Evolutionary conservation across 306 rosid genomes (phyloP).

Genomic region (Sindora glabra): DNA sequence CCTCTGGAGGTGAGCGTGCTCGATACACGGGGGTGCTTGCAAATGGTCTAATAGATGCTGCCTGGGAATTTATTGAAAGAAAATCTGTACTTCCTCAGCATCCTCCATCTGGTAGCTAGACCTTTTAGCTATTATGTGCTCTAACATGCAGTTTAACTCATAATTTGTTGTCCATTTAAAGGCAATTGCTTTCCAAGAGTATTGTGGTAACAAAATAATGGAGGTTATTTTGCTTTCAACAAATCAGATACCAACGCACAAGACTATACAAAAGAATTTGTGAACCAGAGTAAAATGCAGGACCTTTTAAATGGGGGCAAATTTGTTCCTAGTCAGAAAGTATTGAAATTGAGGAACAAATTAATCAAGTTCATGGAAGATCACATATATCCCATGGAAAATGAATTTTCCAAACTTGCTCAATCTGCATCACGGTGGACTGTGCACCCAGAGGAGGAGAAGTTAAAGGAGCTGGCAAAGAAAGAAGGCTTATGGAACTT

Average conservation of each 20-base stretch:
- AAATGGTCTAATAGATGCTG: constrained; percentile 50
- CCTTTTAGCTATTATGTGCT: constrained; percentile 13
- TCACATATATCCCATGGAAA: constrained; percentile 82
- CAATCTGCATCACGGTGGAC: constrained; percentile 80
- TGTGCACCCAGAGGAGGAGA: constrained; percentile 85
- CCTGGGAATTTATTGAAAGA: constrained; percentile 55
- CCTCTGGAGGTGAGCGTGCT: constrained; percentile 91
- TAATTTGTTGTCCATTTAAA: not conserved
- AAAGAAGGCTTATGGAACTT: constrained; percentile 97
- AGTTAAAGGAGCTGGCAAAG: constrained; percentile 79
- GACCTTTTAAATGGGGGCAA: constrained; percentile 42
- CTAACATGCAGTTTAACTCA: constrained; percentile 7
- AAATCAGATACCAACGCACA: constrained; percentile 26
- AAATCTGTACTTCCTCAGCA: constrained; percentile 65
- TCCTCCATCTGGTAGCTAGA: constrained; percentile 70
- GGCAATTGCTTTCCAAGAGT: constrained; percentile 13
- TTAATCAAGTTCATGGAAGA: constrained; percentile 80
- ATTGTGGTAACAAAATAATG: constrained; percentile 10
- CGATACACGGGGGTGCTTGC: constrained; percentile 44
- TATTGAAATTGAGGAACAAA: constrained; percentile 49
- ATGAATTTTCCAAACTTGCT: constrained; percentile 72
- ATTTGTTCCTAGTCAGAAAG: constrained; percentile 57
- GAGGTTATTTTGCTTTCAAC: constrained; percentile 19
- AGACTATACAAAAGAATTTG: constrained; percentile 23
- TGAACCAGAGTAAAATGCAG: constrained; percentile 32